Evolutionary conservation across 192 early-diverging fungal species (phyloP).

Genomic region (Coemansia sp.): DNA sequence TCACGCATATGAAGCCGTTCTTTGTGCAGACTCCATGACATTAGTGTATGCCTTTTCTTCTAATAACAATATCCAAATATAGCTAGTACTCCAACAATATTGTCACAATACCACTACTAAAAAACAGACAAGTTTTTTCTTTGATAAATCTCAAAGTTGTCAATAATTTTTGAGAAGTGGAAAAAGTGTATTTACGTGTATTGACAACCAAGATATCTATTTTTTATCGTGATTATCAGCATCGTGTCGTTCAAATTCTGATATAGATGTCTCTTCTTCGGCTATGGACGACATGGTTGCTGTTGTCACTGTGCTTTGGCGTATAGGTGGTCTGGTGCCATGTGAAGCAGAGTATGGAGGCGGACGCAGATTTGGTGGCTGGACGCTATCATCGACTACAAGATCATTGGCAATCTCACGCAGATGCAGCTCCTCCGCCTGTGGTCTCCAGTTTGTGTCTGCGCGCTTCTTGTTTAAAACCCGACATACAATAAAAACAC

Average conservation of each 20-base stretch:
- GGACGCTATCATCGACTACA: neutral
- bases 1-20: neutral
- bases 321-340: too few species aligned
- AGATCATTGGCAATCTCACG: neutral
- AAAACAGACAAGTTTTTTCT: too few species aligned
- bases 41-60: neutral
- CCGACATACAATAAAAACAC: neutral
- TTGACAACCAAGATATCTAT: too few species aligned
- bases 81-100: neutral
- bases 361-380: too few species aligned
- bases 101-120: too few species aligned
- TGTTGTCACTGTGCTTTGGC: too few species aligned
- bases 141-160: neutral
- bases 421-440: neutral
- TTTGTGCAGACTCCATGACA: neutral
- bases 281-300: too few species aligned
- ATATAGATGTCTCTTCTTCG: too few species aligned
- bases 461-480: neutral
- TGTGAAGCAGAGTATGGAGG: too few species aligned
- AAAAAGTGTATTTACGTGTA: too few species aligned
- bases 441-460: neutral
- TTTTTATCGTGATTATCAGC: too few species aligned
- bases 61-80: neutral
- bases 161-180: neutral
- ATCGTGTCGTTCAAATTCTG: too few species aligned